A percentile compares a stretch with the other conserved stretches of the same genome.
phyloP scores from a whole-genome alignment of 2,329 filamentous ascomycete genomes.

The Fusarium drepaniforme region DNA sequence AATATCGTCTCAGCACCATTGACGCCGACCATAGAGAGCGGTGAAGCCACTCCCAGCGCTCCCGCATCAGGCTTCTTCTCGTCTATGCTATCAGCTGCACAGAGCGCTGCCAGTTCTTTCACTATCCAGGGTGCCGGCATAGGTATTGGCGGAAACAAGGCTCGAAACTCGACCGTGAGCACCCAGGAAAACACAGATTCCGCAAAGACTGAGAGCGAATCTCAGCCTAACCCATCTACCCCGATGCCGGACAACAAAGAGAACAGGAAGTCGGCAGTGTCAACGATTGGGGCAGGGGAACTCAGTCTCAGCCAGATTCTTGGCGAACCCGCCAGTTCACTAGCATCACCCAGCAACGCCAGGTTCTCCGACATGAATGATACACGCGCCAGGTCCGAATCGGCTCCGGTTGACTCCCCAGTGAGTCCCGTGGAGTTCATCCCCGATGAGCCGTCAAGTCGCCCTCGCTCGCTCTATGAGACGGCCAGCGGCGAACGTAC shows the following conservation, averaged over 20 bases:
- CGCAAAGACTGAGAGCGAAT: conserved; percentile 52
- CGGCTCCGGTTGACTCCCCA: conserved; percentile 65
- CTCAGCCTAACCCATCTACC: conserved; percentile 54
- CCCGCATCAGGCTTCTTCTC: conserved; percentile 83
- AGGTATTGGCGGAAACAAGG: conserved; percentile 60
- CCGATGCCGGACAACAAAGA: conserved; percentile 54
- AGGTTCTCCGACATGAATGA: conserved; percentile 65
- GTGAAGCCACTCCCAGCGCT: conserved; percentile 66
- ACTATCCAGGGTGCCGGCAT: conserved; percentile 68
- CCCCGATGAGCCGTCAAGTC: conserved; percentile 52
- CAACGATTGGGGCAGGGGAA: conserved; percentile 90
- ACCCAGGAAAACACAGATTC: conserved; percentile 43
- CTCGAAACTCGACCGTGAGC: conserved; percentile 40
- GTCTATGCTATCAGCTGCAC: conserved; percentile 90
- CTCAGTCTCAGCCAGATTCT: conserved; percentile 91
- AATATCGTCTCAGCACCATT: conserved; percentile 78
- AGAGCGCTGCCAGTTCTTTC: conserved; percentile 85
- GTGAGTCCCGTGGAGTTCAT: conserved; percentile 42
- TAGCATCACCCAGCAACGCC: conserved; percentile 69
- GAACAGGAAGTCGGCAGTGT: conserved; percentile 81
- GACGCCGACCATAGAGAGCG: conserved; percentile 80
- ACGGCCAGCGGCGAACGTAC: conserved; percentile 68
- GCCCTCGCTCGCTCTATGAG: conserved; percentile 66
- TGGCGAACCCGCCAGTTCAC: conserved; percentile 65
- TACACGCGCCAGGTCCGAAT: conserved; percentile 65